These are phyloP conservation scores for Paramecium biaurelia DNA, from an alignment of 73 alveolate genomes.

Conservation along the genomic window DNA sequence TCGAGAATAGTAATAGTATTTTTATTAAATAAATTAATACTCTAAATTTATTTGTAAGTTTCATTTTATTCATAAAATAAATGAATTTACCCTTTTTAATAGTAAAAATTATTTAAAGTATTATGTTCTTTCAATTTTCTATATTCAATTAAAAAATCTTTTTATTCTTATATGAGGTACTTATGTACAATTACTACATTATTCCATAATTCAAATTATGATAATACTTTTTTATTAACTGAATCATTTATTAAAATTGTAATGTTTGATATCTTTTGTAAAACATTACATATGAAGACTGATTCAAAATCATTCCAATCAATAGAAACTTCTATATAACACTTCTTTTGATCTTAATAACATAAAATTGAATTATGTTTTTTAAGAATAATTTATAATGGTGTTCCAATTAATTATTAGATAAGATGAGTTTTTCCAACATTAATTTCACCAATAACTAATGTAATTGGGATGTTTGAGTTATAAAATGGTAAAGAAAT, in stretches of 20 bases:
- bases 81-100: neutral
- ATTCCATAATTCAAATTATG: neutral
- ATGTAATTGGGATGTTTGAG: neutral
- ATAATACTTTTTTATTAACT: neutral
- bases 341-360: neutral
- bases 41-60: neutral
- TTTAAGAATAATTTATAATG: neutral
- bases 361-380: neutral
- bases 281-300: neutral
- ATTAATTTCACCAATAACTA: constrained; percentile 11
- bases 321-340: neutral
- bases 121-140: neutral
- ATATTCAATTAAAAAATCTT: neutral
- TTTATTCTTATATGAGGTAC: neutral
- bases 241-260: neutral
- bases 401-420: neutral
- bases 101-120: neutral
- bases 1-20: neutral
- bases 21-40: neutral
- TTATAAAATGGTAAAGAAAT: neutral
- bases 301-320: constrained; percentile 9
- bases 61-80: neutral
- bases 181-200: neutral
- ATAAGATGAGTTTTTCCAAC: neutral
- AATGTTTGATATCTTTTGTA: neutral